Conservation (phyloP, 2,329 filamentous ascomycete genomes). For the Aureobasidium leucospermi region DNA sequence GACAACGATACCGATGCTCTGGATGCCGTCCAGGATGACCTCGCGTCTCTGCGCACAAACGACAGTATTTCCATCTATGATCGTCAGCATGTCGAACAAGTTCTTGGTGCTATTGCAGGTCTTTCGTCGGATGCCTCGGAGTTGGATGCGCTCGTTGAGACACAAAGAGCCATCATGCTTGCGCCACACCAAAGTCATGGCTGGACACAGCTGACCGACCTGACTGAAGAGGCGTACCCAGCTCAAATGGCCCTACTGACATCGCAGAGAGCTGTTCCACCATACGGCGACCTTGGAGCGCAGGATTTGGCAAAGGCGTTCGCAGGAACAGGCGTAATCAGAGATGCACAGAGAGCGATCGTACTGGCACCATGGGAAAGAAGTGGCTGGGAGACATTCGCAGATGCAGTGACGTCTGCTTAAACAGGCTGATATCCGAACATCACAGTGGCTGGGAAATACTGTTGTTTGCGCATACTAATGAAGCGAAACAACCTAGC, state of each 20-base stretch:
- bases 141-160: slow-evolving; percentile 43
- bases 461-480: background rate
- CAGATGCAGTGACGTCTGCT: slow-evolving; percentile 10
- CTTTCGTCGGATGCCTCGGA: slow-evolving; percentile 36
- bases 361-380: slow-evolving; percentile 74
- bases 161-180: slow-evolving; percentile 70
- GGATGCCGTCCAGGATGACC: slow-evolving; percentile 71
- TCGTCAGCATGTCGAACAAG: slow-evolving; percentile 61
- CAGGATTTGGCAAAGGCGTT: slow-evolving; percentile 65
- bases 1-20: slow-evolving; percentile 72
- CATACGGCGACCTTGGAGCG: slow-evolving; percentile 60
- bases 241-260: slow-evolving; percentile 76
- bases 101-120: slow-evolving; percentile 67
- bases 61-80: slow-evolving; percentile 57
- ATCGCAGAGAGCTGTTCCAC: slow-evolving; percentile 67
- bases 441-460: background rate
- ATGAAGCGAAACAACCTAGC: background rate
- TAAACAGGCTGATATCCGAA: background rate
- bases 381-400: slow-evolving; percentile 56
- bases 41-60: slow-evolving; percentile 63
- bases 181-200: slow-evolving; percentile 70
- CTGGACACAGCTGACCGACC: slow-evolving; percentile 67
- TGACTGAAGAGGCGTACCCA: slow-evolving; percentile 47
- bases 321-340: slow-evolving; percentile 61
- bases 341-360: slow-evolving; percentile 69